phyloP scores from a whole-genome alignment of 305 asterid genomes.

The Solanum hybrid region DNA sequence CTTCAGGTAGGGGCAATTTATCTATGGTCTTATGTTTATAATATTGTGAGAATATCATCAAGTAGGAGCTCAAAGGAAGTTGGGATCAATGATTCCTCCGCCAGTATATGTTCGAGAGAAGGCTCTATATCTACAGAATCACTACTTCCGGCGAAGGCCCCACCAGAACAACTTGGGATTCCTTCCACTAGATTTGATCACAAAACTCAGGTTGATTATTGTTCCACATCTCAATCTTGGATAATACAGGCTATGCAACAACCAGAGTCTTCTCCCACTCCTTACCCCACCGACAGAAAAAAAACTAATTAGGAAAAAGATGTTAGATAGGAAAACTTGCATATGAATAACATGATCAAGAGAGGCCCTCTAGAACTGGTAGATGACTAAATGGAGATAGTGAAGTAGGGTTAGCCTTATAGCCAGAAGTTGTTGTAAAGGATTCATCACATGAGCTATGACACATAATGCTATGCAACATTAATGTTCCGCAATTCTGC shows the following conservation, averaged over 20 bases:
- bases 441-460: not conserved
- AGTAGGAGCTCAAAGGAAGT: constrained; percentile 37
- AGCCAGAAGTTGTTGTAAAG: not conserved
- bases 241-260: not conserved
- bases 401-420: not conserved
- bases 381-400: not conserved
- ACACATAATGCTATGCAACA: not conserved
- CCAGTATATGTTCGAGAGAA: constrained; percentile 22
- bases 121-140: constrained; percentile 36
- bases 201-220: constrained; percentile 34
- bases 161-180: constrained; percentile 24
- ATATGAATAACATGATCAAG: not conserved
- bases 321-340: not conserved
- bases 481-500: not conserved
- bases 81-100: constrained; percentile 36
- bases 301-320: not conserved
- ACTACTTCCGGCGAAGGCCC: constrained; percentile 36
- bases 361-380: not conserved
- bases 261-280: not conserved
- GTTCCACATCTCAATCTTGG: not conserved
- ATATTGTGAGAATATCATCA: constrained; percentile 56
- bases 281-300: not conserved
- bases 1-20: constrained; percentile 66
- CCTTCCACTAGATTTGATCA: constrained; percentile 27
- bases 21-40: constrained; percentile 76